These are phyloP conservation scores for Penicillium sp. DNA, from an alignment of 2,329 filamentous ascomycete species.

Conservation along the genomic window DNA sequence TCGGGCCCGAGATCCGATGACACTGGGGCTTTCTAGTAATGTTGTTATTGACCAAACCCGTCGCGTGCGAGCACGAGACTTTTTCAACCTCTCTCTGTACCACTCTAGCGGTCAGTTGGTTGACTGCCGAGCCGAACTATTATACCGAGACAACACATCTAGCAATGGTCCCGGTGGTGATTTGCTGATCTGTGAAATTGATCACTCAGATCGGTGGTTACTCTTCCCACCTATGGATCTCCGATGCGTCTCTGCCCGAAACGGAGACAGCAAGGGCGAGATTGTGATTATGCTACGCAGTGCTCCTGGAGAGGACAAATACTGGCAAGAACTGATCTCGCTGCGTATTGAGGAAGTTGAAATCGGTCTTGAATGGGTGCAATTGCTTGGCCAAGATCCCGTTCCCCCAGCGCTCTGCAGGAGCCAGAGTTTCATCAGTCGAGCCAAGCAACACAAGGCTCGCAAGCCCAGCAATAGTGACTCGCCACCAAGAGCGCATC, in stretches of 20 bases:
- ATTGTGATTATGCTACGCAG: constrained; percentile 88
- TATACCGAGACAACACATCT: constrained; percentile 79
- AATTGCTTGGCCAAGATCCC: constrained; percentile 73
- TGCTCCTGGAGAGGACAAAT: constrained; percentile 57
- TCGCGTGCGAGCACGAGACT: constrained; percentile 86
- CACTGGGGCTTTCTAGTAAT: constrained; percentile 69
- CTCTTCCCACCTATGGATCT: constrained; percentile 86
- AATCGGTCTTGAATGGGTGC: constrained; percentile 81
- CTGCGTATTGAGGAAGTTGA: constrained; percentile 75
- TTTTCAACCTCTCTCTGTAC: constrained; percentile 79
- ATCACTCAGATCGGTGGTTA: constrained; percentile 75
- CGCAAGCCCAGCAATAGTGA: constrained; percentile 29
- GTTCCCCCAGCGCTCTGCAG: constrained; percentile 63
- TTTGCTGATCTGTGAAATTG: constrained; percentile 90
- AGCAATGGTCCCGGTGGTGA: constrained; percentile 72
- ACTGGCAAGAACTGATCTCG: constrained; percentile 86
- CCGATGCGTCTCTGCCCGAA: constrained; percentile 75
- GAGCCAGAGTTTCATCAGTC: constrained; percentile 56
- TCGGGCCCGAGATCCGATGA: constrained; percentile 76
- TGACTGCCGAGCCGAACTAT: constrained; percentile 83
- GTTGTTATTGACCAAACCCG: constrained; percentile 74
- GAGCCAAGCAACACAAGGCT: constrained; percentile 42
- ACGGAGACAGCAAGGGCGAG: constrained; percentile 70
- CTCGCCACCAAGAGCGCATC: constrained; percentile 40
- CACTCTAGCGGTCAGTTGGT: constrained; percentile 91